Evolutionary conservation across 371 early-diverging fungal species (phyloP), one percentile per base, ranked within the genome.

Genomic region (Funneliformis caledonium): DNA sequence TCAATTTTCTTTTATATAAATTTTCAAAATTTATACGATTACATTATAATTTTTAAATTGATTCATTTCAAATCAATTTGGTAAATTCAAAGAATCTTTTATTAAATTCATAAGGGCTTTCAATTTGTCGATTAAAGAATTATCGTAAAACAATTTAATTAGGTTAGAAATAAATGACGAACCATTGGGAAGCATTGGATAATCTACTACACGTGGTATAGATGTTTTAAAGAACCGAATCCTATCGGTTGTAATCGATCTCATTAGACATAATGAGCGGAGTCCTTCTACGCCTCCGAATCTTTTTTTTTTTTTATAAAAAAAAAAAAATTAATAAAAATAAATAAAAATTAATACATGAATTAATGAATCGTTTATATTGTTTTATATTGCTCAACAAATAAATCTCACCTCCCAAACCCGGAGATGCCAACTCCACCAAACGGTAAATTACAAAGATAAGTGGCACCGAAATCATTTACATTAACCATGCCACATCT

Each of bases 381-480:
- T 37, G 37, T 37, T 37, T 37, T 37, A 1, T 37, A 37, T 37
- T 37, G 10, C 10, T 31, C 26, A 43, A 59, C n/a, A 37, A 59
- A 14, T 12, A n/a, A 82, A 81, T 82, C 80, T 76, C 87, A 89
- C 33, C 95, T 90, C 33, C 95, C 96, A 84, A 94, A 93, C 5
- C 96, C 96, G 75, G 91, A 91, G 62, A 89, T 90, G 37, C 94
- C 93, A 10, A 95, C 92, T 78, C 96, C 96, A 52, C 95, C 96
- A 86, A 95, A 95, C 12, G 96, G 96, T 76, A 95, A 84, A 26
- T 93, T 88, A 82, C 94, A 94, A 14, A 96, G 88, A 78, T 96
- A 96, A 78, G 93, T 95, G 82, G 92, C 92, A 22, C 92, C 96
- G 82, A 95, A 96, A 84, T 95, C 96, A 82, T 96, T 96, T 82